phyloP scores from a whole-genome alignment of 2,329 filamentous ascomycete genomes.

The Hypomyces perniciosus region DNA sequence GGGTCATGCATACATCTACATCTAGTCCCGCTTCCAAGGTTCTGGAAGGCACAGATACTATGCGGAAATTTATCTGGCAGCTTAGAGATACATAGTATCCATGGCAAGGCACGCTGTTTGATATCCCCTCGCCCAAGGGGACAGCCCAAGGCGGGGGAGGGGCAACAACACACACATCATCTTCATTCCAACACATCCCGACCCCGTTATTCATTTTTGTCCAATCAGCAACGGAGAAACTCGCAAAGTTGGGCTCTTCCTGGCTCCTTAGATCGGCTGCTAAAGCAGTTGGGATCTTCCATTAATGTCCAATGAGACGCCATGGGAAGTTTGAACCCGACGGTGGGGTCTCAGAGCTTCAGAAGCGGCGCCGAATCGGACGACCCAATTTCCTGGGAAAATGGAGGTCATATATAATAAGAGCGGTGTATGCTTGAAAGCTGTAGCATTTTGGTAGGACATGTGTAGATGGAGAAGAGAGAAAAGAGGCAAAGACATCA shows the following conservation, averaged over 20 bases:
- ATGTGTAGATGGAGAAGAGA: too few relatives aligned
- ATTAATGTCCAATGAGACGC: slow-evolving; percentile 9
- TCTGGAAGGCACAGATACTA: too few relatives aligned
- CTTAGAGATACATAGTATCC: too few relatives aligned
- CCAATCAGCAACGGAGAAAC: slow-evolving; percentile 2
- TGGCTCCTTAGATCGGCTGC: not conserved
- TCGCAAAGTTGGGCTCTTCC: not conserved
- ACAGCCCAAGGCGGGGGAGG: slow-evolving; percentile 13
- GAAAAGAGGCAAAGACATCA: too few relatives aligned
- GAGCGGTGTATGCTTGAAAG: too few relatives aligned
- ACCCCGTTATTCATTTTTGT: not conserved
- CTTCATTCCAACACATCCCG: not conserved
- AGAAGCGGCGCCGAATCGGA: slow-evolving; percentile 1
- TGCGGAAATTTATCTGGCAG: too few relatives aligned
- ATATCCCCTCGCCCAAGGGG: too few relatives aligned
- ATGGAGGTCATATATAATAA: not conserved
- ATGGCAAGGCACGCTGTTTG: too few relatives aligned
- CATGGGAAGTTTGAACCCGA: not conserved
- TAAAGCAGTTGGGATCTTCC: not conserved
- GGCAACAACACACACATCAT: slow-evolving; percentile 9
- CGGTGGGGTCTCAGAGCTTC: slow-evolving; percentile 6
- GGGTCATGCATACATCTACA: too few relatives aligned
- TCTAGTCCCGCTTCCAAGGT: too few relatives aligned
- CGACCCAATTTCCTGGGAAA: not conserved
- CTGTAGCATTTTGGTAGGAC: too few relatives aligned